Evolutionary conservation across 1,284 basidiomycete species (phyloP), one percentile per base, ranked within the genome.

Genomic region (Ceratobasidium sp.): DNA sequence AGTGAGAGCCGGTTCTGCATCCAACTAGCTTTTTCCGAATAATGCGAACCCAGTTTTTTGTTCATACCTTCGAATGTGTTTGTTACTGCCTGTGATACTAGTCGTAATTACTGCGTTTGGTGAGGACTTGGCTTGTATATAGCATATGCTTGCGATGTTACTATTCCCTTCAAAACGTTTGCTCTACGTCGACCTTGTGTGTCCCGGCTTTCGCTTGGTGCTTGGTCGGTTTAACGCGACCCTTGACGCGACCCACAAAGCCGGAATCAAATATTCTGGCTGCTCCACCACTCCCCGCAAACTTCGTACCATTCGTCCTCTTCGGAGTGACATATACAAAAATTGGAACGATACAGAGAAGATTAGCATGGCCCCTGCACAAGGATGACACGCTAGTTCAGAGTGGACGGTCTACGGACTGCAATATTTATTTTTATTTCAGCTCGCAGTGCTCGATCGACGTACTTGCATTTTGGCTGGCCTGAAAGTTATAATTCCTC

Each of bases 341-440:
- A 46, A 59, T 59, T 59, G 54, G 37, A 51, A 73, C 70, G 70
- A 73, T 73, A 62, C 57, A 71, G 68, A 61, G 54, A 71, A 71
- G 54, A 71, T 59, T 59, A 61, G 68, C 68, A 49, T 71, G 52
- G 54, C 67, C 67, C 67, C 52, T 69, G 67, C 54, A 61, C 68
- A 71, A 71, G 68, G 68, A 59, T 71, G 54, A 61, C 56, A 71
- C 68, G 68, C 68, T 71, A 61, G 68, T 59, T 71, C 68, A 61
- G 68, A 69, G 52, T 56, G 67, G 66, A 68, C 46, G 66, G 49
- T 68, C 66, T 68, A 68, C 49, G 66, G 49, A 68, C 66, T 49
- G 49, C 49, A 68, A 68, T 68, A 52, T 68, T 57, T 57, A 57
- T 57, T 57, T 56, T 73, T 37, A 37, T 37, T 37, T 37, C 37